Evolutionary conservation across 2,329 filamentous ascomycete species (phyloP).

Genomic region (Fusarium sarcochroum): DNA sequence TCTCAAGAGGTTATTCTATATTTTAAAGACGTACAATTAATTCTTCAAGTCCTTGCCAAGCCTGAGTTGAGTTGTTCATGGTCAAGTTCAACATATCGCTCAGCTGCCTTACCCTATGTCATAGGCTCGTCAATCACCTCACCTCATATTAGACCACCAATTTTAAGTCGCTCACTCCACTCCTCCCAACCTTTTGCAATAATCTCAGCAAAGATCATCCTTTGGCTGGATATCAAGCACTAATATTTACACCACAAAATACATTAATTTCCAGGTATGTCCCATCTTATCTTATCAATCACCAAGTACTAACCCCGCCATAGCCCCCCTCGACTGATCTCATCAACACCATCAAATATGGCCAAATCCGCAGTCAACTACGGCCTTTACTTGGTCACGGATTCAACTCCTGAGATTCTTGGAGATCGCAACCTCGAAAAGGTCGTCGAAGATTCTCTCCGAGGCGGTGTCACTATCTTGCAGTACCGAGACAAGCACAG

Average conservation of each 20-base stretch:
- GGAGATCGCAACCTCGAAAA: constrained; percentile 76
- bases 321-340: not conserved
- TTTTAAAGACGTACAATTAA: not conserved
- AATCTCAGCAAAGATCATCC: not conserved
- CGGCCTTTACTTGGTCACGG: constrained; percentile 90
- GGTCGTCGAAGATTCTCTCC: constrained; percentile 81
- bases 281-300: not conserved
- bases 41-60: not conserved
- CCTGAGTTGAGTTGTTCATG: not conserved
- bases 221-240: no score
- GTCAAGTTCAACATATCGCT: not conserved
- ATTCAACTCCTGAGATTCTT: constrained; percentile 89
- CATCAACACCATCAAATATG: constrained; percentile 6
- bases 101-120: constrained; percentile 20
- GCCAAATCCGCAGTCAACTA: constrained; percentile 71
- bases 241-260: not conserved
- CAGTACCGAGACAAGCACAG: constrained; percentile 92
- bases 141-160: not conserved
- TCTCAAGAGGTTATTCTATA: not conserved
- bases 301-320: constrained; percentile 20
- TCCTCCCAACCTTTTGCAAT: not conserved
- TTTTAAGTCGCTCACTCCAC: constrained; percentile 34
- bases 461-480: constrained; percentile 86
- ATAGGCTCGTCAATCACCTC: constrained; percentile 29
- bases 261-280: not conserved